Base-by-base conservation (phyloP, 148 eudicot genomes). In the Dysphania ambrosioides region DNA sequence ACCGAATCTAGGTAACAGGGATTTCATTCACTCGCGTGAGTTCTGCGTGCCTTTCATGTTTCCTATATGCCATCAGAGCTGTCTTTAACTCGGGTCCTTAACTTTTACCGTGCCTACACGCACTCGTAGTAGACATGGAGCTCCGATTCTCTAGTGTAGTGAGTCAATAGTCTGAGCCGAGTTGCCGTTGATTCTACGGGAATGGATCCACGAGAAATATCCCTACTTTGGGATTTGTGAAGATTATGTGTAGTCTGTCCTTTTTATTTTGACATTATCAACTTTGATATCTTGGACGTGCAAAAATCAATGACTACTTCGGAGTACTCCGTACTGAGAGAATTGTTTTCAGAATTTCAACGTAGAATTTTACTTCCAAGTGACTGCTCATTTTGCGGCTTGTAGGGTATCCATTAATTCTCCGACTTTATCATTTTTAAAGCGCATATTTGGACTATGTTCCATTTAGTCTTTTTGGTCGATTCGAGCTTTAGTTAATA, bases 181-280 rank as follows among this genome's bases (percentile, higher is more conserved):
- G 6, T 77, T 71, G 70, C 23, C 64, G 79, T 71, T 8, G 70
- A 77, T 61, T 34, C 49, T 70, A 71, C 80, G 75, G 49, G 75
- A n/a, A n/a, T n/a, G n/a, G n/a, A 78, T 78, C 62, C 63, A 18
- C 41, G 76, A 35, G 26, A 59, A 71, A 44, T 62, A 56, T 23
- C 70, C 12, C 51, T 59, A 68, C 26, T 70, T 47, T 53, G 72
- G 72, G 21, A 53, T 29, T 26, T 66, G 78, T 65, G 71, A n/a
- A 65, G 23, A 24, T 34, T 65, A 66, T 9, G 0, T n/a, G n/a
- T n/a, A n/a, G n/a, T n/a, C n/a, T n/a, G n/a, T 19, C 23, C 7
- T 21, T 55, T 55, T 55, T 55, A 42, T 12, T 8, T 4, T 12
- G 49, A 42, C 9, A 42, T 21, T 55, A 55, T 59, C 63, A 59